Conservation (phyloP, 345 rosid species). For the Trapa bicornis region DNA sequence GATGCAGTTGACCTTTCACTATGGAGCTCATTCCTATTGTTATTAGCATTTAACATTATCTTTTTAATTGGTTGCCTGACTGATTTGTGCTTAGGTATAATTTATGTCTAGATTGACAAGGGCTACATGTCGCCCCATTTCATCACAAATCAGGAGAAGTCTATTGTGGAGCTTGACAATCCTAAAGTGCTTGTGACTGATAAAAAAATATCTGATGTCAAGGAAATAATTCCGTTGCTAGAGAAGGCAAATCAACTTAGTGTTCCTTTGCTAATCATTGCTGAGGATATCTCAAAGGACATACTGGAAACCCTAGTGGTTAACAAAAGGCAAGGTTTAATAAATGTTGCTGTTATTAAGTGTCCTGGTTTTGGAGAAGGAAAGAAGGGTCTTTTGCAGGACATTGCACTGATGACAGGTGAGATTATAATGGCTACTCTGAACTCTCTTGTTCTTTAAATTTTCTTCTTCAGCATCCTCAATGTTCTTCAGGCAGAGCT, state of each 20-base stretch:
- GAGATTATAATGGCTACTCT: conserved; percentile 1
- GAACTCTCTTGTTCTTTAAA: neutral
- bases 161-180: conserved; percentile 68
- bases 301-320: conserved; percentile 59
- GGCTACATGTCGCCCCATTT: conserved; percentile 73
- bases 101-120: conserved; percentile 56
- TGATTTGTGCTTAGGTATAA: neutral
- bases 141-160: conserved; percentile 70
- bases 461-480: neutral
- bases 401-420: conserved; percentile 86
- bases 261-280: conserved; percentile 69
- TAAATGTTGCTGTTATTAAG: conserved; percentile 75
- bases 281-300: conserved; percentile 57
- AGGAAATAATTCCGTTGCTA: conserved; percentile 56
- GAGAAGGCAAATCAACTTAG: conserved; percentile 69
- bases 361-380: conserved; percentile 68
- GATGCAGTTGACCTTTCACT: conserved; percentile 1
- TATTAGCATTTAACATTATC: neutral
- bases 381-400: conserved; percentile 77
- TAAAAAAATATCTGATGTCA: conserved; percentile 47
- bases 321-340: conserved; percentile 62
- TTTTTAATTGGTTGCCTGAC: neutral
- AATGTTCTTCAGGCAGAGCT: no score
- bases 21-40: neutral
- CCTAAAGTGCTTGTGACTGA: conserved; percentile 71